Conservation (phyloP, 2,329 filamentous ascomycete species). For the Fusarium pilosicola region DNA sequence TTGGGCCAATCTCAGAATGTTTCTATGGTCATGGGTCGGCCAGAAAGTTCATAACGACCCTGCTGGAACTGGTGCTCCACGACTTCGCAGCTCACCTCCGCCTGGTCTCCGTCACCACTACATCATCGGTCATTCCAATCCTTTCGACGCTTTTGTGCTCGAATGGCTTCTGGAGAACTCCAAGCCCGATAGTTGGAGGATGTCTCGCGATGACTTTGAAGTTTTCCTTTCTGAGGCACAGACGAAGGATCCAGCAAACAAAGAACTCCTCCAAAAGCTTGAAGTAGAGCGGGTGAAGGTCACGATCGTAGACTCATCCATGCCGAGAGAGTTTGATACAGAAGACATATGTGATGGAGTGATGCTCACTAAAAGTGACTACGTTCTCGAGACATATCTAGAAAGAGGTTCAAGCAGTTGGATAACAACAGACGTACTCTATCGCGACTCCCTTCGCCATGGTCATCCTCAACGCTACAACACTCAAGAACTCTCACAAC, state of each 20-base stretch:
- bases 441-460: slow-evolving; percentile 4
- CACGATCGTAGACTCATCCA: neutral
- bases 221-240: neutral
- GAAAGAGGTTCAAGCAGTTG: neutral
- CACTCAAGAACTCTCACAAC: neutral
- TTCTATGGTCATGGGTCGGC: neutral
- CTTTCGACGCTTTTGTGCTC: neutral
- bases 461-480: neutral
- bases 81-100: neutral
- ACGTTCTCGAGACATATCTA: neutral
- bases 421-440: neutral
- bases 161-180: neutral
- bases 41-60: neutral
- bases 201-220: neutral
- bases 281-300: neutral
- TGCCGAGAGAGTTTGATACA: neutral
- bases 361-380: slow-evolving; percentile 2
- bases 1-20: neutral
- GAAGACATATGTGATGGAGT: neutral
- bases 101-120: neutral
- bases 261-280: neutral
- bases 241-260: neutral
- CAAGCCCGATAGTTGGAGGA: neutral
- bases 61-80: neutral
- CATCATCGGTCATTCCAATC: neutral